Evolutionary conservation across 345 rosid species (phyloP), one percentile per base, ranked within the genome.

Genomic region (Carallia brachiata): DNA sequence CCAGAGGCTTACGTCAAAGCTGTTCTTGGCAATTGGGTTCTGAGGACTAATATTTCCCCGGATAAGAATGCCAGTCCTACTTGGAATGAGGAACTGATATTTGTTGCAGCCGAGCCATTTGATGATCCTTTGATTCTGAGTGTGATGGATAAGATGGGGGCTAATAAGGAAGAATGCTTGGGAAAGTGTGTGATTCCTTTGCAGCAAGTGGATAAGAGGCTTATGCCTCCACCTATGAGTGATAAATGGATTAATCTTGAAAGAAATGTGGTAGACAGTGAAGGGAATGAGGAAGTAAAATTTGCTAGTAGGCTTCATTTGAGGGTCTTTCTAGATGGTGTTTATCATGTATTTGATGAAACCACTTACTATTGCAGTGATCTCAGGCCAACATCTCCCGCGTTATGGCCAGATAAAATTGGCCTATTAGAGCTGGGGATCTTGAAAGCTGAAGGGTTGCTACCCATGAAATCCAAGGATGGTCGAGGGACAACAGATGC

Each of bases 311-410:
- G 83, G 72, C 68, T 85, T 50, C 87, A 66, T 57, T 27, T 74
- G n/a, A 72, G 75, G 6, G 73, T 81, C 8, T 85, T 70, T 67
- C 70, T 87, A 13, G 91, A 87, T 6, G 89, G 89, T 15, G 84
- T 83, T 40, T 87, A 87, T 62, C 87, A 87, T 57, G 91, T 87
- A 36, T 66, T 87, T 9, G 87, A 85, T 15, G 91, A 85, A 66
- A 75, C 89, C 6, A 77, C 84, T 0, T 67, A 70, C 52, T 71
- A 81, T 72, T 78, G 83, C 62, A 83, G 89, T 27, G 91, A 87
- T 76, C 78, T 85, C 12, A 76, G 79, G 31, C 79, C 89, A 8
- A 77, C 85, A 0, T 80, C 87, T 0, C 80, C 68, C 36, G 70
- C 50, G 62, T 76, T 85, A 12, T 78, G 80, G 86, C 79, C 80